Percentiles rank a stretch among this genome's conserved stretches.
phyloP scores from a whole-genome alignment of 345 rosid genomes.

The Brassica juncea region DNA sequence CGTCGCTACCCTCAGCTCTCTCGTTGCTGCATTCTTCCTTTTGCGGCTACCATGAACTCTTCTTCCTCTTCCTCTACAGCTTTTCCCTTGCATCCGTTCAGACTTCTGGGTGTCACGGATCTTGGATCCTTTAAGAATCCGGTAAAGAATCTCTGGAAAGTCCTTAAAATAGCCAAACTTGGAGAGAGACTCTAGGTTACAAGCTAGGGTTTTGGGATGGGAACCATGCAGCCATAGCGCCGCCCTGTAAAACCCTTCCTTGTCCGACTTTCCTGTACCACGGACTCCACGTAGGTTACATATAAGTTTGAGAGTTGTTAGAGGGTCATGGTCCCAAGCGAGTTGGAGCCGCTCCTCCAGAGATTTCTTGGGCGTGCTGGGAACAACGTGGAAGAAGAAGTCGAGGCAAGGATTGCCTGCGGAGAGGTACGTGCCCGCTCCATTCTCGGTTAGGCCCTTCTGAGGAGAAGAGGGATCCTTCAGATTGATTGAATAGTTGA shows the following conservation, averaged over 20 bases:
- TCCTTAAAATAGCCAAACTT: slow-evolving; percentile 67
- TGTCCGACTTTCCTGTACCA: slow-evolving; percentile 64
- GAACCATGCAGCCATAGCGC: slow-evolving; percentile 59
- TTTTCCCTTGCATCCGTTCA: slow-evolving; percentile 45
- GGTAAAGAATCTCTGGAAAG: slow-evolving; percentile 64
- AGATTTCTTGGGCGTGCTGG: slow-evolving; percentile 43
- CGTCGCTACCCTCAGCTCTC: slow-evolving; percentile 18
- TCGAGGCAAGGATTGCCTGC: slow-evolving; percentile 63
- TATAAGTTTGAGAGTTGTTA: slow-evolving; percentile 58
- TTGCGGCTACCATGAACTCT: neutral
- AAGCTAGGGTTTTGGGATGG: slow-evolving; percentile 67
- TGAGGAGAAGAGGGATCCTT: slow-evolving; percentile 3
- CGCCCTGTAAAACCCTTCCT: slow-evolving; percentile 63
- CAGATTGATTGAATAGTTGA: slow-evolving; percentile 27
- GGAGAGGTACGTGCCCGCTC: slow-evolving; percentile 44
- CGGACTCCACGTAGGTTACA: slow-evolving; percentile 70
- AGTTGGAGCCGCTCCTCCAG: slow-evolving; percentile 29
- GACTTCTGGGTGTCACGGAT: slow-evolving; percentile 46
- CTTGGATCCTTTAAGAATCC: slow-evolving; percentile 50
- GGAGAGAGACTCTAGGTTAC: slow-evolving; percentile 44
- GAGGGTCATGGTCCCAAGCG: slow-evolving; percentile 57
- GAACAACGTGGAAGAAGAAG: slow-evolving; percentile 65
- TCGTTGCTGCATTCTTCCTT: slow-evolving; percentile 11
- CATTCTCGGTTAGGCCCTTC: slow-evolving; percentile 53
- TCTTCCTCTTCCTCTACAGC: neutral